Base-by-base conservation (phyloP, 176 grass and related monocot species). In the Carex myosuroides region DNA sequence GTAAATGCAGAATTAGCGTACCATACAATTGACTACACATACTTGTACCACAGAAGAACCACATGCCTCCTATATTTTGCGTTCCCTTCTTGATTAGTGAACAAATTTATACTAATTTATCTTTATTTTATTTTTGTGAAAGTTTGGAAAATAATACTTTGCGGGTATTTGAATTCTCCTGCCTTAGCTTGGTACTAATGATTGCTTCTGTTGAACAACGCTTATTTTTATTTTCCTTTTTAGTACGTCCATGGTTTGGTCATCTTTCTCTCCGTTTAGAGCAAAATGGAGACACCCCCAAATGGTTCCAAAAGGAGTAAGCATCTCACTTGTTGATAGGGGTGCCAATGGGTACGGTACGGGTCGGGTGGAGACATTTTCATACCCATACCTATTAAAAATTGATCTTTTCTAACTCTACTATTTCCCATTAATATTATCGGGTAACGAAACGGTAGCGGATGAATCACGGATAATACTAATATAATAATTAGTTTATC, bases 21-120 rank as follows among this genome's bases (percentile, higher is more conserved):
- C 39, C 20, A 20, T 20, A 73, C 8, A 18, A 48, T 8, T 48
- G 16, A 50, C 41, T 20, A 52, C 29, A 39, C 6, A 80, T 7
- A 80, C 24, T 21, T 18, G 4, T 54, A 55, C n/a, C 8, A 39
- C 13, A 80, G n/a, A 39, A 80, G 32, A 80, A 80, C 54, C 22
- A 6, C 18, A 30, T 3, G 56, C 16, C 29, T 41, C 29, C 13
- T 61, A 12, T 41, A 41, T 18, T 37, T 13, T 50, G 13, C 17
- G 8, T 80, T 80, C 29, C 78, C 35, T 44, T 81, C 56, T 24
- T 3, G 33, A 62, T 81, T 81, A 81, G 59, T 81, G 35, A 81
- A 81, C 59, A 7, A 62, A 13, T 62, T 44, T 37, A n/a, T 5
- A 18, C 14, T 37, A 16, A 71, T 42, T 42, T 71, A 10, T 24